Evolutionary conservation across 805 yeast species (phyloP).

Genomic region (Saccharomyces mikatae): DNA sequence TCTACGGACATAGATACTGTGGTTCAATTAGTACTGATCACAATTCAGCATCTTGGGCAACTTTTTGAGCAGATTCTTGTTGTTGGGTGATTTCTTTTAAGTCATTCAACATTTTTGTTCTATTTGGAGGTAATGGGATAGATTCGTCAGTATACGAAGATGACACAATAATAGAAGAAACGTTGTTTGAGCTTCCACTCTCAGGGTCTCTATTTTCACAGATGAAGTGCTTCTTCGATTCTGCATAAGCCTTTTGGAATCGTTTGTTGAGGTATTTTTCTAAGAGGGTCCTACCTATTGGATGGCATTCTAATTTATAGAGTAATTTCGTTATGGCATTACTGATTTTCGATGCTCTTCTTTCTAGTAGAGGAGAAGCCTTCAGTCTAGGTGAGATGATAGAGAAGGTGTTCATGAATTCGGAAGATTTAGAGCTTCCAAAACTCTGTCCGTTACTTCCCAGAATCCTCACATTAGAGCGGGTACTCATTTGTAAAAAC

Average conservation of each 20-base stretch:
- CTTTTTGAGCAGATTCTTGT: background rate
- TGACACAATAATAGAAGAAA: background rate
- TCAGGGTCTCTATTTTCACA: background rate
- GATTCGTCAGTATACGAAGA: background rate
- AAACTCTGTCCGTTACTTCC: background rate
- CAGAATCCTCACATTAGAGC: background rate
- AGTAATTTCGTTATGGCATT: slow-evolving; percentile 10
- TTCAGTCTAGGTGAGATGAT: background rate
- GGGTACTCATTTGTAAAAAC: background rate
- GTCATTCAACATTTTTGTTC: slow-evolving; percentile 2
- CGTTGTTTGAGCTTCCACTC: background rate
- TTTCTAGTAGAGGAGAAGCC: slow-evolving; percentile 5
- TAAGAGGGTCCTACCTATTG: slow-evolving; percentile 16
- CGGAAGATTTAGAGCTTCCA: background rate
- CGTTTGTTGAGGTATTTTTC: slow-evolving; percentile 3
- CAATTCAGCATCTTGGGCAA: background rate
- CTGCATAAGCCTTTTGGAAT: background rate
- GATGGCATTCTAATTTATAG: slow-evolving; percentile 14
- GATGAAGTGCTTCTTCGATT: background rate
- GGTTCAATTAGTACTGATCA: background rate
- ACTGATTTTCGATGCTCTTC: slow-evolving; percentile 9
- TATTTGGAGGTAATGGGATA: background rate
- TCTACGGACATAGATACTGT: background rate
- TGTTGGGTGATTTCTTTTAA: slow-evolving; percentile 3
- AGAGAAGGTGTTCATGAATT: slow-evolving; percentile 1